Base-by-base conservation (phyloP, 371 early-diverging fungal species). In the Coemansia sp. region DNA sequence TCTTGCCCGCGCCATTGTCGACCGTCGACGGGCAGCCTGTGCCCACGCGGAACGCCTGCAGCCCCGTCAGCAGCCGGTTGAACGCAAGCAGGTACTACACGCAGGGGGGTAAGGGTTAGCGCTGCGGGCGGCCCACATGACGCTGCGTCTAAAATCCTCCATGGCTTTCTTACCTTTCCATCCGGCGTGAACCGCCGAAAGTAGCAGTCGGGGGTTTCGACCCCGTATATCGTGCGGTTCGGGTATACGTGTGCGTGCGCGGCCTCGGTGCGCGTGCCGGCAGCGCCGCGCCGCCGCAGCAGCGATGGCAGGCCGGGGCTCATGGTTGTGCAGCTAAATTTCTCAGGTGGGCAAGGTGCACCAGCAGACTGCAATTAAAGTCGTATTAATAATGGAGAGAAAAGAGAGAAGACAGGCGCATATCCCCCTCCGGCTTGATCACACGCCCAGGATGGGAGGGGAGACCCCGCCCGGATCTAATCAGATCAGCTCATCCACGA, bases 401-500 rank as follows among this genome's bases (percentile, higher is more conserved):
- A 2, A 39, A 54, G 24, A 24, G 24, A 65, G 11, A 38, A 46
- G 39, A 52, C 5, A 48, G 29, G 34, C 9, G 32, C 14, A 53
- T 10, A 40, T 2, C 24, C 24, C 24, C 24, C 24, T 24, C 24
- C 24, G 24, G 24, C 24, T 24, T 24, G 24, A 24, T 24, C 24
- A 24, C 24, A 24, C 24, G 24, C 24, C 24, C 24, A 24, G 24
- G 24, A 24, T 24, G 33, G 24, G 0, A 24, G 1, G 24, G 24
- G 24, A 24, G 24, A 24, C 24, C 0, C 24, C 24, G 24, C 24
- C 24, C 24, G 24, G 24, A 24, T 24, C 24, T 24, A 24, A 24
- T 24, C 24, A 24, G n/a, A 42, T 34, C 57, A 84, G 60, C 77
- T 81, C 81, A 86, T 80, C 86, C 86, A 86, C 10, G 80, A 79